Conservation (phyloP, 495 filamentous ascomycete species). For the Melanomma pulvis-pyrius region DNA sequence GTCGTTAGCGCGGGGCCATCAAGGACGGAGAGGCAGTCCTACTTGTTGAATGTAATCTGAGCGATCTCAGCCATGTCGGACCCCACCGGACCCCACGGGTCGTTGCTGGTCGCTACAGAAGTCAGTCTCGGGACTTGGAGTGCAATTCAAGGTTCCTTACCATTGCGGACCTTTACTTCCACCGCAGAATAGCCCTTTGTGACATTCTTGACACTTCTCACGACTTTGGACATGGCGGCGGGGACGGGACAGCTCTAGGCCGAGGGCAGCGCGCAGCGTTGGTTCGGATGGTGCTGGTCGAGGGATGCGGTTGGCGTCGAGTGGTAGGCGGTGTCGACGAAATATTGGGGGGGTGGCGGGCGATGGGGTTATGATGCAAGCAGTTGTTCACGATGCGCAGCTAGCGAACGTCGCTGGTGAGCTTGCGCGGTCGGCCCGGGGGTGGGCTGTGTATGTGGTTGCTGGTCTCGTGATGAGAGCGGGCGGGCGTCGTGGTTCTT, state of each 20-base stretch:
- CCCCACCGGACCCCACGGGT: slow-evolving; percentile 97
- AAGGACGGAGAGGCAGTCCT: not conserved
- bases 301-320: not conserved
- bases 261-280: not conserved
- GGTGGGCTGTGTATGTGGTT: not conserved
- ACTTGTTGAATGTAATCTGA: slow-evolving; percentile 96
- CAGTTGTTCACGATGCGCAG: slow-evolving; percentile 15
- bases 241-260: slow-evolving; percentile 6
- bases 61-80: slow-evolving; percentile 99
- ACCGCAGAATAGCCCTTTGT: slow-evolving; percentile 97
- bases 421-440: slow-evolving; percentile 1
- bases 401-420: not conserved
- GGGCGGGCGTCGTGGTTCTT: slow-evolving; percentile 1
- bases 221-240: slow-evolving; percentile 88
- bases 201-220: slow-evolving; percentile 98
- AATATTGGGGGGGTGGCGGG: not conserved
- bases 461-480: not conserved
- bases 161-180: slow-evolving; percentile 98
- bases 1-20: slow-evolving; percentile 13
- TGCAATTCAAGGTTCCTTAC: slow-evolving; percentile 8
- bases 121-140: slow-evolving; percentile 22
- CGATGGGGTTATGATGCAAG: slow-evolving; percentile 28
- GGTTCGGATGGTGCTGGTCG: not conserved
- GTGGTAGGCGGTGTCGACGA: not conserved
- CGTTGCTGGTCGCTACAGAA: slow-evolving; percentile 88